phyloP scores from a whole-genome alignment of 2,329 filamentous ascomycete genomes.

The Drechslerella coelobrocha region DNA sequence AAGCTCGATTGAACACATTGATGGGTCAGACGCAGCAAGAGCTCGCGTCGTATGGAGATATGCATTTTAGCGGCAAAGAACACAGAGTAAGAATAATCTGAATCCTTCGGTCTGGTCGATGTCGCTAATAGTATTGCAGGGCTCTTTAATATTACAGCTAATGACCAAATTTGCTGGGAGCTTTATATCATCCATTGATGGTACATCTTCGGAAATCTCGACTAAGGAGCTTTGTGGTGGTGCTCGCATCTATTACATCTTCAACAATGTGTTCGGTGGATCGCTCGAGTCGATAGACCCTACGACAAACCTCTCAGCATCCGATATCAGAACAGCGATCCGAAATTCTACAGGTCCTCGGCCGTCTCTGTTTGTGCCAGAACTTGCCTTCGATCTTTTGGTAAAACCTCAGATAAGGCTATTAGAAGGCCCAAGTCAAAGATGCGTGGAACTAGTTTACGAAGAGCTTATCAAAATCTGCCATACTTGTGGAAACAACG shows the following conservation, averaged over 20 bases:
- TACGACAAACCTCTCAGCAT: slow-evolving; percentile 89
- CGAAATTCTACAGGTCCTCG: slow-evolving; percentile 96
- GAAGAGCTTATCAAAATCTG: slow-evolving; percentile 99
- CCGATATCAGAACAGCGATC: slow-evolving; percentile 95
- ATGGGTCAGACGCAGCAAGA: slow-evolving; percentile 99
- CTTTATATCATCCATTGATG: slow-evolving; percentile 98
- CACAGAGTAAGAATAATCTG: slow-evolving; percentile 66
- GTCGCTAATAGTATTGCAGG: slow-evolving; percentile 58
- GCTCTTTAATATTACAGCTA: slow-evolving; percentile 90
- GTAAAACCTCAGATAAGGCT: slow-evolving; percentile 99
- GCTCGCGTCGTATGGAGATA: slow-evolving; percentile 95
- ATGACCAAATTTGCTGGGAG: slow-evolving; percentile 98
- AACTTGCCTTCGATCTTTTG: slow-evolving; percentile 94
- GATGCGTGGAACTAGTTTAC: slow-evolving; percentile 97
- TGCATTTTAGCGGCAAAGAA: slow-evolving; percentile 96
- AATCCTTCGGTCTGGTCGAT: not conserved
- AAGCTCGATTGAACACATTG: slow-evolving; percentile 92
- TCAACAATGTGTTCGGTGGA: slow-evolving; percentile 98
- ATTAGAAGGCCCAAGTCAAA: slow-evolving; percentile 89
- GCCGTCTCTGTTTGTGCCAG: slow-evolving; percentile 94
- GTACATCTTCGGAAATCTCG: slow-evolving; percentile 97
- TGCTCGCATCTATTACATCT: slow-evolving; percentile 97
- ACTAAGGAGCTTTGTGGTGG: slow-evolving; percentile 97
- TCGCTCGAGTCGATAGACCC: slow-evolving; percentile 95
- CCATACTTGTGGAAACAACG: slow-evolving; percentile 95